These are phyloP conservation scores for Helotiales sp. DNA, from an alignment of 2,329 filamentous ascomycete species.

Conservation along the genomic window DNA sequence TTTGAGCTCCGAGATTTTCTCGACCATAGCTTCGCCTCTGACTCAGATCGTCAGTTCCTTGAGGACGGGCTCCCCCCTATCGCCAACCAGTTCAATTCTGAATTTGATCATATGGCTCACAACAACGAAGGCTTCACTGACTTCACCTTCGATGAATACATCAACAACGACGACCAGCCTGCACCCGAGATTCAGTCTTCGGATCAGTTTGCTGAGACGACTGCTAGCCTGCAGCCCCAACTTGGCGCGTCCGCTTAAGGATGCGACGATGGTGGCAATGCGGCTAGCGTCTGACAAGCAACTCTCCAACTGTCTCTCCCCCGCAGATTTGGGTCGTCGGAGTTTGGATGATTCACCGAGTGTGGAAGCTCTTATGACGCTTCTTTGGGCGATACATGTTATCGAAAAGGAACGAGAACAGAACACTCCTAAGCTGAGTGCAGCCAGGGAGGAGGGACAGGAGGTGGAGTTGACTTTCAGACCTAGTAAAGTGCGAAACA, in stretches of 20 bases:
- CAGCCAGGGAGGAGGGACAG: constrained; percentile 31
- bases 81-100: constrained; percentile 65
- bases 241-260: constrained; percentile 71
- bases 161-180: constrained; percentile 48
- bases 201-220: constrained; percentile 39
- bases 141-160: constrained; percentile 52
- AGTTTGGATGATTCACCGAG: constrained; percentile 26
- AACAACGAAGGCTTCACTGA: constrained; percentile 55
- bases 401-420: constrained; percentile 30
- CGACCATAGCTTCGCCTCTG: constrained; percentile 66
- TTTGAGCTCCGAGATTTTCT: constrained; percentile 70
- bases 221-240: constrained; percentile 73
- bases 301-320: constrained; percentile 33
- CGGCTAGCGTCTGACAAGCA: constrained; percentile 63
- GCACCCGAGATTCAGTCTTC: constrained; percentile 36
- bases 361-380: constrained; percentile 34
- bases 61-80: constrained; percentile 75
- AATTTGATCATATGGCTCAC: constrained; percentile 67
- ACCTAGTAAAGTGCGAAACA: constrained; percentile 11
- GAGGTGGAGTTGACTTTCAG: constrained; percentile 31
- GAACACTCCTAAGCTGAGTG: constrained; percentile 28
- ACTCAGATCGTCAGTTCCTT: constrained; percentile 74
- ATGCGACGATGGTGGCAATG: constrained; percentile 74
- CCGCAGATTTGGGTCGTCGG: constrained; percentile 29
- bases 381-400: constrained; percentile 34